Conservation (phyloP, 2,329 filamentous ascomycete genomes). For the Calonectria multiphialidica region DNA sequence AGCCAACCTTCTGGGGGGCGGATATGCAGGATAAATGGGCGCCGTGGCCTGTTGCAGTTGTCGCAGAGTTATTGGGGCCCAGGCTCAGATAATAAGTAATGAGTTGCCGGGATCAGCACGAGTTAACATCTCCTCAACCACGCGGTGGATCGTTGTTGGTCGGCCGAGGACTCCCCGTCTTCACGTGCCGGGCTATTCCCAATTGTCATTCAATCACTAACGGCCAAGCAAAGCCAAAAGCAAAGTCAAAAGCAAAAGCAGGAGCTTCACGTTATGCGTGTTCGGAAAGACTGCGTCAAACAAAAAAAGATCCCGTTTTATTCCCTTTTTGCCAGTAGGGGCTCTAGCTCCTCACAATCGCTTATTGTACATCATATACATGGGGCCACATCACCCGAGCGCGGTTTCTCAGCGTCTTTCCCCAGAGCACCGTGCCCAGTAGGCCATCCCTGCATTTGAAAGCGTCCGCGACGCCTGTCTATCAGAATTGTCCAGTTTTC, state of each 20-base stretch:
- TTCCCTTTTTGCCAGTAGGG: slow-evolving; percentile 21
- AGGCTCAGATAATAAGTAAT: neutral
- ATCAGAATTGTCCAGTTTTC: slow-evolving; percentile 3
- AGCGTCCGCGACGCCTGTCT: slow-evolving; percentile 3
- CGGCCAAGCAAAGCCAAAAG: neutral
- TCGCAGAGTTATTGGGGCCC: slow-evolving; percentile 1
- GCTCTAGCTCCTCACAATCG: slow-evolving; percentile 21
- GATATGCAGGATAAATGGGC: neutral
- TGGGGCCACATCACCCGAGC: slow-evolving; percentile 12
- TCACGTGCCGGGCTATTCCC: slow-evolving; percentile 21
- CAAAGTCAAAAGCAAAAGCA: neutral
- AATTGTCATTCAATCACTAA: neutral
- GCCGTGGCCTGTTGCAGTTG: neutral
- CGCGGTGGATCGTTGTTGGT: slow-evolving; percentile 4
- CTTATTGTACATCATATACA: slow-evolving; percentile 32
- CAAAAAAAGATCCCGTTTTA: slow-evolving; percentile 14
- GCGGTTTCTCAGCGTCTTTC: slow-evolving; percentile 9
- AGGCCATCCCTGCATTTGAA: neutral
- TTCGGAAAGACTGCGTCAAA: neutral
- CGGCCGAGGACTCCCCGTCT: slow-evolving; percentile 12
- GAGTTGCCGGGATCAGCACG: neutral
- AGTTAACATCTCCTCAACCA: neutral
- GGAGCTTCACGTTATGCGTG: neutral
- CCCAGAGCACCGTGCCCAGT: neutral
- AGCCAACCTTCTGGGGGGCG: neutral